A percentile compares a stretch with the other conserved stretches of the same genome.
Evolutionary conservation across 2,329 filamentous ascomycete genomes (phyloP).

Genomic region (Orbilia blumenaviensis): DNA sequence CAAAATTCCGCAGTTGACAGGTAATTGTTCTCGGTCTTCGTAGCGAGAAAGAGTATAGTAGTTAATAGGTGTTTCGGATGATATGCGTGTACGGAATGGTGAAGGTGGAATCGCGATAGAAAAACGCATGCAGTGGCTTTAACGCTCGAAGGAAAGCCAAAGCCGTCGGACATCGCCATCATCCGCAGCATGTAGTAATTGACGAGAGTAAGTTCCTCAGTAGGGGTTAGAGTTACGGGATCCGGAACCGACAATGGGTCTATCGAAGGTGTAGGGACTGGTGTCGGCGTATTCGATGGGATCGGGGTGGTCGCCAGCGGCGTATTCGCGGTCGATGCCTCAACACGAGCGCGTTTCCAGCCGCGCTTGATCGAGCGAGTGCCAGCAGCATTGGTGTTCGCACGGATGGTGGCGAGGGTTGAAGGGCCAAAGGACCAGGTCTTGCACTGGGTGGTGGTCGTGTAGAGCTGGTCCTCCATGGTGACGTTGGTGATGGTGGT

Average conservation of each 20-base stretch:
- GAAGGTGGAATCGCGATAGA: conserved; percentile 92
- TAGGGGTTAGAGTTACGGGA: conserved; percentile 81
- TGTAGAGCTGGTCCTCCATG: conserved; percentile 87
- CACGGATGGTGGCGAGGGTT: conserved; percentile 75
- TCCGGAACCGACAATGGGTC: conserved; percentile 38
- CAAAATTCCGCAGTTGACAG: conserved; percentile 73
- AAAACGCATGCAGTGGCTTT: conserved; percentile 86
- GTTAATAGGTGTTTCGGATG: conserved; percentile 88
- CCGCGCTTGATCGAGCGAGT: conserved; percentile 72
- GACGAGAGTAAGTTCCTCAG: conserved; percentile 83
- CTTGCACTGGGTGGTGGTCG: conserved; percentile 86
- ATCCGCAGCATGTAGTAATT: conserved; percentile 73
- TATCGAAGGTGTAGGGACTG: conserved; percentile 62
- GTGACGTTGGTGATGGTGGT: conserved; percentile 15
- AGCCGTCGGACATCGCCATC: conserved; percentile 53
- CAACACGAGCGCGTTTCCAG: conserved; percentile 64
- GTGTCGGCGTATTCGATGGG: conserved; percentile 54
- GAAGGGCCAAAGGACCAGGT: conserved; percentile 89
- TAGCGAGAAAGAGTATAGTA: conserved; percentile 89
- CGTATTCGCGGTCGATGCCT: conserved; percentile 58
- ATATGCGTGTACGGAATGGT: conserved; percentile 96
- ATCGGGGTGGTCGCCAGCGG: conserved; percentile 59
- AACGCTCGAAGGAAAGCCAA: conserved; percentile 14
- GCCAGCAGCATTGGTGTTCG: conserved; percentile 81
- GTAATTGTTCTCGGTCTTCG: conserved; percentile 89